Conservation (phyloP, 2,329 filamentous ascomycete genomes). For the Neopestalotiopsis rosae region DNA sequence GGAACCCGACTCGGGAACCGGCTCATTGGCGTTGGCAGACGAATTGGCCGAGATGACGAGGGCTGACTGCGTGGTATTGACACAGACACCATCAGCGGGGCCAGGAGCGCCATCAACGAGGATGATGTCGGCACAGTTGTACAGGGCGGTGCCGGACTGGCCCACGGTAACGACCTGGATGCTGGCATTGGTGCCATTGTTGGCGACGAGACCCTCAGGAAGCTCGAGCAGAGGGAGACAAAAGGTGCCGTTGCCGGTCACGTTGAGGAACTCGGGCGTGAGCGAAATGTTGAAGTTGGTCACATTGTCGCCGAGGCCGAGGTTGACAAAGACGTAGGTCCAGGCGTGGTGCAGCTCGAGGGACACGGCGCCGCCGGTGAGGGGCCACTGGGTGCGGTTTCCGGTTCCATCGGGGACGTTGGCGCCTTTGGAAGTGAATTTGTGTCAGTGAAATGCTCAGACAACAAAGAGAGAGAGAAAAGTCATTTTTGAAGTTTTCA, state of each 20-base stretch:
- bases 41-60: constrained; percentile 28
- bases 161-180: constrained; percentile 73
- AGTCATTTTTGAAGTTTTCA: background rate
- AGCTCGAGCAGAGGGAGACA: constrained; percentile 67
- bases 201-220: constrained; percentile 49
- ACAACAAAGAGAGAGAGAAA: no score
- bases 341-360: constrained; percentile 57
- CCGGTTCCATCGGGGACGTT: constrained; percentile 48
- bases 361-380: constrained; percentile 52
- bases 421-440: constrained; percentile 44
- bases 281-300: constrained; percentile 74
- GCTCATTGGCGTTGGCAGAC: background rate
- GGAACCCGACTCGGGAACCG: background rate
- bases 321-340: constrained; percentile 59
- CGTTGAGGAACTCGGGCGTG: constrained; percentile 62
- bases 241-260: constrained; percentile 65
- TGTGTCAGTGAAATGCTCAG: background rate
- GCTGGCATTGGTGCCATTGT: constrained; percentile 67
- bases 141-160: constrained; percentile 64
- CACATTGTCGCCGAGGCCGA: constrained; percentile 54
- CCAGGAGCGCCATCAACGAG: constrained; percentile 45
- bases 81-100: background rate
- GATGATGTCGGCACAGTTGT: constrained; percentile 78
- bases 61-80: constrained; percentile 59
- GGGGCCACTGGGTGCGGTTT: constrained; percentile 59